These are phyloP conservation scores for Suillus subalutaceus DNA, from an alignment of 768 basidiomycete species.

Conservation along the genomic window DNA sequence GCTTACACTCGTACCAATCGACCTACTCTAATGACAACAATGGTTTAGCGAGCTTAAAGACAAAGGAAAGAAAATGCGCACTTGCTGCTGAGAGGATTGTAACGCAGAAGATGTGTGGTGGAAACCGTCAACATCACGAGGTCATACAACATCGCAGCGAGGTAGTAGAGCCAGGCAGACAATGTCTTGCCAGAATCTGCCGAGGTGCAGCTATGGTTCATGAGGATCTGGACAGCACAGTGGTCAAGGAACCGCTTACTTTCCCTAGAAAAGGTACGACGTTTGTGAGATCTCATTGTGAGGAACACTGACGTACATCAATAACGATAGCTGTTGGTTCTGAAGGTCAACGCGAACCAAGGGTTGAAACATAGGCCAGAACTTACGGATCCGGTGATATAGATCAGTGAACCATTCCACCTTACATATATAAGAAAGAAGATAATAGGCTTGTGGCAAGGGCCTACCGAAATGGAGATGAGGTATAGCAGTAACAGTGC, in stretches of 20 bases:
- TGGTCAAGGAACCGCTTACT: conserved; percentile 26
- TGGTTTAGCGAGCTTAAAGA: conserved; percentile 6
- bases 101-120: conserved; percentile 51
- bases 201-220: conserved; percentile 49
- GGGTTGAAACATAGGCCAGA: conserved; percentile 11
- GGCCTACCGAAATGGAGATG: conserved; percentile 45
- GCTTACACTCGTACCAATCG: conserved; percentile 33
- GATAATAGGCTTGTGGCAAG: not conserved
- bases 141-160: conserved; percentile 61
- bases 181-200: conserved; percentile 36
- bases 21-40: conserved; percentile 21
- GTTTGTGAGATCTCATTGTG: not conserved
- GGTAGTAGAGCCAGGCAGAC: conserved; percentile 59
- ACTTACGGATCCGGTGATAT: conserved; percentile 52
- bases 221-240: not conserved
- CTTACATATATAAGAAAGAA: conserved; percentile 29
- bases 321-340: conserved; percentile 20
- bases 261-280: conserved; percentile 33
- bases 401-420: conserved; percentile 62
- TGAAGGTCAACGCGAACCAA: conserved; percentile 13
- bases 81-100: conserved; percentile 36
- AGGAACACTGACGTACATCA: conserved; percentile 21
- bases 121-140: conserved; percentile 52
- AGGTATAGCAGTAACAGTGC: conserved; percentile 43
- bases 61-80: conserved; percentile 15